phyloP scores from a whole-genome alignment of 1,284 basidiomycete genomes.

The Coniophora puteana region DNA sequence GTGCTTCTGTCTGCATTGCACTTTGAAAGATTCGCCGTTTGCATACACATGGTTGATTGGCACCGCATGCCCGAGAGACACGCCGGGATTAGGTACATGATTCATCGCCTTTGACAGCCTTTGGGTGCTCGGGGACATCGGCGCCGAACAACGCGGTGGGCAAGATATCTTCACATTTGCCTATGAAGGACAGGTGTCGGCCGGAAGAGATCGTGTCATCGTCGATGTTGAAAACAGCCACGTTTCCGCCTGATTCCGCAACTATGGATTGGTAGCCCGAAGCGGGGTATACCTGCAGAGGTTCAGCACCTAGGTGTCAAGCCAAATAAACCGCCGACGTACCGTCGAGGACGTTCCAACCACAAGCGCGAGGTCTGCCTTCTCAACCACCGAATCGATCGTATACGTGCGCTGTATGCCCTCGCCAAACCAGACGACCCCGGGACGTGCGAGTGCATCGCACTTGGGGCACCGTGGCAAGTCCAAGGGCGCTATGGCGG shows the following conservation, averaged over 20 bases:
- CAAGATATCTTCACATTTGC: no score
- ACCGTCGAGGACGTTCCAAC: conserved; percentile 45
- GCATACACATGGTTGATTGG: no score
- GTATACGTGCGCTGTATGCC: conserved; percentile 22
- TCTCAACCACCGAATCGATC: conserved; percentile 29
- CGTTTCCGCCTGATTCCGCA: conserved; percentile 29
- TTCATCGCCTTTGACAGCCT: no score
- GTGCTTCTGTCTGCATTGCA: no score
- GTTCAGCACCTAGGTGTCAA: background rate
- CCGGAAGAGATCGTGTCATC: no score
- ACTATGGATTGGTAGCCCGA: conserved; percentile 32
- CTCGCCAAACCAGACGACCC: conserved; percentile 45
- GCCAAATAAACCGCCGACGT: background rate
- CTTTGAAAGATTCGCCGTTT: no score
- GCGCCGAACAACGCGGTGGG: no score
- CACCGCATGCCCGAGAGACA: no score
- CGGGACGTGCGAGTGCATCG: conserved; percentile 33
- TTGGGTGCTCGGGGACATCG: no score
- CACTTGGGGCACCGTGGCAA: conserved; percentile 35
- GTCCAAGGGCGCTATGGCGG: no score
- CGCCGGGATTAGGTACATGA: no score
- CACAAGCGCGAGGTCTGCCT: conserved; percentile 40
- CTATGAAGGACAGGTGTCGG: no score
- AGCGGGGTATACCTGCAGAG: conserved; percentile 31
- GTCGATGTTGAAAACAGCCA: conserved; percentile 39